phyloP scores from a whole-genome alignment of 2,329 filamentous ascomycete genomes.

The Ophioceras dolichostomum region DNA sequence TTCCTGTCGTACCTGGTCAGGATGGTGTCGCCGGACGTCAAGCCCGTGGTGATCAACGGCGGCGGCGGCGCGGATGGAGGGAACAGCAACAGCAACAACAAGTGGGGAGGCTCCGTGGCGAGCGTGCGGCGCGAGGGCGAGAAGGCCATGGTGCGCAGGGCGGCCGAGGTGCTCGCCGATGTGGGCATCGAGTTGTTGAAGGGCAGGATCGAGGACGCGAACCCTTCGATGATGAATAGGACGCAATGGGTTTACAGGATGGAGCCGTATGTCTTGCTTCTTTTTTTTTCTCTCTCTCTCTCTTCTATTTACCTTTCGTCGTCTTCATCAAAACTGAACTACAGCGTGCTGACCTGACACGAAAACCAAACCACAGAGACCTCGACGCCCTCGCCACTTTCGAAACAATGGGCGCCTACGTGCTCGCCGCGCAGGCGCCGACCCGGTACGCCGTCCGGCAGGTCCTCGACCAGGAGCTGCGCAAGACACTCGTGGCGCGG shows the following conservation, averaged over 20 bases:
- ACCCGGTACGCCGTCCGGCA: conserved; percentile 89
- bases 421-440: conserved; percentile 49
- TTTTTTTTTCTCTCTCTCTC: background rate
- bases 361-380: conserved; percentile 26
- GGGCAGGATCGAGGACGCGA: conserved; percentile 54
- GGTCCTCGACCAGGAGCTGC: conserved; percentile 83
- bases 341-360: too few relatives aligned
- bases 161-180: conserved; percentile 72
- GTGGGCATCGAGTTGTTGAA: conserved; percentile 72
- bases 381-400: conserved; percentile 72
- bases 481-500: conserved; percentile 55
- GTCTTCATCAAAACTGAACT: too few relatives aligned
- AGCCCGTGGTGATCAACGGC: conserved; percentile 72
- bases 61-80: conserved; percentile 39
- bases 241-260: conserved; percentile 78
- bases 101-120: conserved; percentile 47
- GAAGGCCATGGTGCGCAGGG: conserved; percentile 65
- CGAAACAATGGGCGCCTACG: conserved; percentile 48
- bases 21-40: conserved; percentile 80
- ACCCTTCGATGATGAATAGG: conserved; percentile 34
- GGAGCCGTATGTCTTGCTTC: conserved; percentile 61
- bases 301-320: conserved; percentile 3
- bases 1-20: conserved; percentile 75
- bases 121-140: conserved; percentile 83
- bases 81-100: conserved; percentile 45